Conservation (phyloP, 768 basidiomycete genomes). For the Pulveroboletus frians region DNA sequence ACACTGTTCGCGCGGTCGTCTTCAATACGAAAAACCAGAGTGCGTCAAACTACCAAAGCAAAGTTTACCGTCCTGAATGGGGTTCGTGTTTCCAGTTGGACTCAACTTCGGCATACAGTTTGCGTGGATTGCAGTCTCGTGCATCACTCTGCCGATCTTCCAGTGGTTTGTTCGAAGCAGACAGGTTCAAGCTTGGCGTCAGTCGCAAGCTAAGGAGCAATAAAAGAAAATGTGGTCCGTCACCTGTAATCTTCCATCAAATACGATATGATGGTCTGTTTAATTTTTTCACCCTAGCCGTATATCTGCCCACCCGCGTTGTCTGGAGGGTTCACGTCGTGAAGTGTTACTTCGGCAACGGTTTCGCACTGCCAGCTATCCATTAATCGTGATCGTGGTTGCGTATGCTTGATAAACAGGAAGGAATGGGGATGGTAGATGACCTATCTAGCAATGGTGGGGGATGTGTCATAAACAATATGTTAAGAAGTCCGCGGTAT, state of each 20-base stretch:
- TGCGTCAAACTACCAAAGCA: conserved; percentile 28
- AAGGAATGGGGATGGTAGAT: conserved; percentile 26
- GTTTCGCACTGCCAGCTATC: not conserved
- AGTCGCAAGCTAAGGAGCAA: conserved; percentile 10
- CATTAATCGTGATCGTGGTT: conserved; percentile 14
- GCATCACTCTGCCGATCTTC: conserved; percentile 46
- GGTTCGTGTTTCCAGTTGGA: conserved; percentile 40
- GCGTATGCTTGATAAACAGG: conserved; percentile 14
- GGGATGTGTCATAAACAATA: conserved; percentile 15
- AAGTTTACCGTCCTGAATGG: not conserved
- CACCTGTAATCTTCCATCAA: not conserved
- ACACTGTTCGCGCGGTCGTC: conserved; percentile 55
- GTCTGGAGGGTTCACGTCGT: not conserved
- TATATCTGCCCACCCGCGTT: not conserved
- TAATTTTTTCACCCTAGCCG: not conserved
- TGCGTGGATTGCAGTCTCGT: conserved; percentile 52
- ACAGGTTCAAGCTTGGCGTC: conserved; percentile 21
- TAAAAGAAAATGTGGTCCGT: not conserved
- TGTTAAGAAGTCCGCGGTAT: not conserved
- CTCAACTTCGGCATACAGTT: conserved; percentile 57
- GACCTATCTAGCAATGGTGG: conserved; percentile 18
- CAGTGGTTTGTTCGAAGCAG: conserved; percentile 38
- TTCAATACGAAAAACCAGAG: conserved; percentile 60
- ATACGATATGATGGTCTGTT: not conserved
- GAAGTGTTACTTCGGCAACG: not conserved